phyloP scores from a whole-genome alignment of 495 filamentous ascomycete species.

The Sphaerosporella brunnea region DNA sequence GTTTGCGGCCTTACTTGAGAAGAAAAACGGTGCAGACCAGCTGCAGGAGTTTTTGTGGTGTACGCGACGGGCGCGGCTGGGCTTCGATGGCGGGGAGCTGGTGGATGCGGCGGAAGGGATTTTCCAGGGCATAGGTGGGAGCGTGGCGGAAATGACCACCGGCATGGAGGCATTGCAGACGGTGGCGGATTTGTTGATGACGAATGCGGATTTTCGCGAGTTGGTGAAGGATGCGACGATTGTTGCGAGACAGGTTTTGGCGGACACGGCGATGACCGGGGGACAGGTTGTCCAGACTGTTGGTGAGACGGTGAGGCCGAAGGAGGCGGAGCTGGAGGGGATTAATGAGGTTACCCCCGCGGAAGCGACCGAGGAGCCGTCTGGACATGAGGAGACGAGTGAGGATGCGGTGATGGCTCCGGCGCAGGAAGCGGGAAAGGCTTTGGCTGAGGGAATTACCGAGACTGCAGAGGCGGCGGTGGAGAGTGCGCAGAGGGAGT shows the following conservation, averaged over 20 bases:
- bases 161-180: slow-evolving; percentile 71
- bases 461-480: slow-evolving; percentile 49
- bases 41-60: slow-evolving; percentile 88
- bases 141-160: slow-evolving; percentile 59
- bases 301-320: slow-evolving; percentile 44
- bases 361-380: background rate
- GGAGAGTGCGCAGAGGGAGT: slow-evolving; percentile 48
- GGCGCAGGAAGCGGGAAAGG: slow-evolving; percentile 38
- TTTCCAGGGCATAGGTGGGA: slow-evolving; percentile 28
- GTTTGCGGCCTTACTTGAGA: slow-evolving; percentile 55
- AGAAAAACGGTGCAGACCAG: slow-evolving; percentile 73
- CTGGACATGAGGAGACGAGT: background rate
- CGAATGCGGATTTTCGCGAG: slow-evolving; percentile 75
- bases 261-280: slow-evolving; percentile 57
- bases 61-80: slow-evolving; percentile 9
- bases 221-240: slow-evolving; percentile 70
- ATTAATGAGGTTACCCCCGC: slow-evolving; percentile 2
- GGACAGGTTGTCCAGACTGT: slow-evolving; percentile 25
- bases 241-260: slow-evolving; percentile 68
- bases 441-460: slow-evolving; percentile 43
- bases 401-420: background rate
- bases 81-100: slow-evolving; percentile 48
- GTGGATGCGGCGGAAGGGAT: slow-evolving; percentile 41
- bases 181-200: slow-evolving; percentile 63
- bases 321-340: slow-evolving; percentile 42